These are phyloP conservation scores for Pulveroboletus sp. DNA, from an alignment of 768 basidiomycete genomes.

Conservation along the genomic window DNA sequence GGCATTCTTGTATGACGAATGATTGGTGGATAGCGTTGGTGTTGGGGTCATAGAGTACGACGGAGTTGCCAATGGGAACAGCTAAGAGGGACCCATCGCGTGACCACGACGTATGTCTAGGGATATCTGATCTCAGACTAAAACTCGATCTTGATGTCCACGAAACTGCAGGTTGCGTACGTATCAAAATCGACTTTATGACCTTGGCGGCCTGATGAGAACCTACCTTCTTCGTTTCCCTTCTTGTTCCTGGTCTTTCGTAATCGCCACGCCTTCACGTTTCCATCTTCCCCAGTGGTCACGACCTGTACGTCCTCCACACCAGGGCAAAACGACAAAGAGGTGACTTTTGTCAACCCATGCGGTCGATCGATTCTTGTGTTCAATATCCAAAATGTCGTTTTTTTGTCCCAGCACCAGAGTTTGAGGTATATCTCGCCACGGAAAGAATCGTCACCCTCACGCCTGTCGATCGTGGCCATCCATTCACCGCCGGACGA, in stretches of 20 bases:
- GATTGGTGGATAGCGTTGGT: constrained; percentile 57
- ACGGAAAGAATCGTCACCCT: constrained; percentile 59
- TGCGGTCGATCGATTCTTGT: constrained; percentile 90
- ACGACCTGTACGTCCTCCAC: constrained; percentile 45
- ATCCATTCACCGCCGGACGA: constrained; percentile 80
- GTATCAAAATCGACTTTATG: background rate
- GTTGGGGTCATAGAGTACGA: constrained; percentile 70
- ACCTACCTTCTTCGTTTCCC: constrained; percentile 50
- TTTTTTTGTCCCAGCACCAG: constrained; percentile 77
- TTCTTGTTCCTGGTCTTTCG: constrained; percentile 42
- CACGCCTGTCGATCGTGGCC: constrained; percentile 80
- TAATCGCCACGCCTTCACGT: constrained; percentile 78
- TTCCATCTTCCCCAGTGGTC: constrained; percentile 70
- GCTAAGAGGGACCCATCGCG: constrained; percentile 83
- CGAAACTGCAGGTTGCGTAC: constrained; percentile 31
- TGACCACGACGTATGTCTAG: constrained; percentile 71
- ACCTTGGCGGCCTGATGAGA: background rate
- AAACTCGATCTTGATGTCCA: constrained; percentile 81
- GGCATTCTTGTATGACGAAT: constrained; percentile 54
- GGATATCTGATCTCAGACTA: constrained; percentile 60
- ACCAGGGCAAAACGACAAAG: constrained; percentile 63
- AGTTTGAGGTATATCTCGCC: constrained; percentile 80
- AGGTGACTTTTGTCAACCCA: constrained; percentile 55
- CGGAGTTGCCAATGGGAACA: constrained; percentile 57
- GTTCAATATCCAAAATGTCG: constrained; percentile 67